Percentiles rank a stretch among this genome's conserved stretches.
Conservation (phyloP, 2,329 filamentous ascomycete species). For the Alternaria sp. region DNA sequence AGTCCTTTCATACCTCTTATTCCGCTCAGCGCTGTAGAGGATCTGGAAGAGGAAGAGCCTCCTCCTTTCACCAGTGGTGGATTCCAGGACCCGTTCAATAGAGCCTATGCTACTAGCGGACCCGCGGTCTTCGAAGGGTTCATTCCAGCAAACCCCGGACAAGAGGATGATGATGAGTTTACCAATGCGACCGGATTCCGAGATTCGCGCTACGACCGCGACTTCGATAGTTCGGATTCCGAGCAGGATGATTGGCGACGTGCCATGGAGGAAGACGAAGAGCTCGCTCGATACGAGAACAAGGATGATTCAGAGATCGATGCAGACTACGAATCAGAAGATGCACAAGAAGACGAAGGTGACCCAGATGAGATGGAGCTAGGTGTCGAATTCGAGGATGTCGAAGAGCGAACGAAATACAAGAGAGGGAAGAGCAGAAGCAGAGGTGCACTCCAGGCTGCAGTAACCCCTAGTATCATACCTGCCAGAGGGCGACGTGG, state of each 20-base stretch:
- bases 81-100: constrained; percentile 34
- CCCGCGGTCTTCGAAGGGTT: constrained; percentile 52
- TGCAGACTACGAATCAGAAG: constrained; percentile 47
- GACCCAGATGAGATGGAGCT: constrained; percentile 44
- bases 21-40: constrained; percentile 33
- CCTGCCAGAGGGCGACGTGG: constrained; percentile 26
- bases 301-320: constrained; percentile 44
- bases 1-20: constrained; percentile 32
- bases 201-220: constrained; percentile 30
- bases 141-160: constrained; percentile 45
- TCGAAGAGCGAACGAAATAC: constrained; percentile 27
- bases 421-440: constrained; percentile 24
- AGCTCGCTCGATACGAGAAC: constrained; percentile 40
- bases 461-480: constrained; percentile 1
- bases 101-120: constrained; percentile 33
- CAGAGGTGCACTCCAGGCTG: constrained; percentile 8
- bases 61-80: constrained; percentile 22
- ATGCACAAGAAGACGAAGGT: constrained; percentile 42
- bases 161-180: constrained; percentile 46
- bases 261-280: constrained; percentile 33
- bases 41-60: constrained; percentile 23
- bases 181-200: constrained; percentile 30
- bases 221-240: constrained; percentile 35
- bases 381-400: constrained; percentile 40
- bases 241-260: constrained; percentile 40